Evolutionary conservation across 2,329 filamentous ascomycete genomes (phyloP), one percentile per base, ranked within the genome.

Genomic region (Colletotrichum aenigma): DNA sequence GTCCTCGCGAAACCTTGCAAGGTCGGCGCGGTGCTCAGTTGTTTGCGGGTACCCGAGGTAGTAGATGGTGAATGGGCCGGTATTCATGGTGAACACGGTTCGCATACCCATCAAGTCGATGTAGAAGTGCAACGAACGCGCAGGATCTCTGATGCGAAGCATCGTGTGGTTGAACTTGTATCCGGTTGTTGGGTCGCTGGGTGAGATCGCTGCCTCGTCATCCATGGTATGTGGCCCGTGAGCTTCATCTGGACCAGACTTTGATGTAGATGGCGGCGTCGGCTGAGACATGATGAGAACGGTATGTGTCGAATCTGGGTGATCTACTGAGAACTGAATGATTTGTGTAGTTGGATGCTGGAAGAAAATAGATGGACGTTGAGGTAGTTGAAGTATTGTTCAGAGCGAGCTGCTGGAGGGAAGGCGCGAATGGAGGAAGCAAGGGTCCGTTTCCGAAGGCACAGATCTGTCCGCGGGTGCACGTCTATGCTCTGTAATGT

Each of bases 161-260:
- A 43, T 43, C 38, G n/a, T 43, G 38, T 43, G 38, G 5, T 43
- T 43, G 38, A 43, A 43, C 5, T 43, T 4, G 5, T 43, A 43
- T 43, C 18, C 38, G 18, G 2, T n/a, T n/a, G 38, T n/a, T 10
- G 38, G 38, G 9, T 43, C 38, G 9, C 18, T 18, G 0, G 9
- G 38, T 12, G 38, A 43, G 38, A 43, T 43, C 9, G 18, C 0
- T 18, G 38, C 9, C 38, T 43, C 38, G 18, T n/a, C 18, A n/a
- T 9, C 38, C 1, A 6, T 16, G 38, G 4, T 1, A 2, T 1
- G 16, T 43, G 16, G 1, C 18, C 16, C 8, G 16, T n/a, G 38
- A 9, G 4, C 2, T 43, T 4, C 36, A 5, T 43, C 16, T 0
- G 38, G 4, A 43, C 4, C 0, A n/a, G 38, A n/a, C 0, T 1